Evolutionary conservation across 192 early-diverging fungal species (phyloP).

Genomic region (Rhizoclosmatium sp.): DNA sequence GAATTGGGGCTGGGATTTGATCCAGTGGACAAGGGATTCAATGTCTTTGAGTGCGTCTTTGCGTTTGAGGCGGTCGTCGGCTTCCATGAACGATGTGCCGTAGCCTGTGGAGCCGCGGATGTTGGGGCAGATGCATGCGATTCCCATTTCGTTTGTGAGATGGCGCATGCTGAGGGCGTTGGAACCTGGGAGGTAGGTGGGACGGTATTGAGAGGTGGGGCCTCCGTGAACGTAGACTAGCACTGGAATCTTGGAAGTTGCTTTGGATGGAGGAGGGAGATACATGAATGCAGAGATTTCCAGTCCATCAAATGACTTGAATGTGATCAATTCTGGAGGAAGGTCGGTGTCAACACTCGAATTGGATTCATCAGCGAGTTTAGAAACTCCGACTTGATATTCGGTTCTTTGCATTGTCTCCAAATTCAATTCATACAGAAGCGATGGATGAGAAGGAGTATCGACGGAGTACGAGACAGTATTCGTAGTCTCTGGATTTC

Average conservation of each 20-base stretch:
- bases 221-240: conserved; percentile 20
- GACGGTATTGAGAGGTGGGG: conserved; percentile 11
- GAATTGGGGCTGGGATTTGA: conserved; percentile 1
- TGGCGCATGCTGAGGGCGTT: conserved; percentile 18
- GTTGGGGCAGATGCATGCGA: conserved; percentile 18
- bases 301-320: conserved; percentile 9
- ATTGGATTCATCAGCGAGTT: background rate
- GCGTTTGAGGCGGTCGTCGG: conserved; percentile 29
- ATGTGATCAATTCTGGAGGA: conserved; percentile 10
- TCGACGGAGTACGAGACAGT: background rate
- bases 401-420: background rate
- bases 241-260: background rate
- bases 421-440: background rate
- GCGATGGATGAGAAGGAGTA: background rate
- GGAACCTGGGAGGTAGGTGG: conserved; percentile 11
- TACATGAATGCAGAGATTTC: conserved; percentile 12
- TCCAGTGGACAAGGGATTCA: conserved; percentile 18
- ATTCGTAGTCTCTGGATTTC: background rate
- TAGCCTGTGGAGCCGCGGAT: conserved; percentile 23
- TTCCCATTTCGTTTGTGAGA: conserved; percentile 22
- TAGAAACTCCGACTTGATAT: background rate
- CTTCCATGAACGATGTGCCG: conserved; percentile 14
- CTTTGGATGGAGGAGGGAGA: background rate
- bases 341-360: background rate
- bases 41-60: conserved; percentile 31